Base-by-base conservation (phyloP, 257 asterid genomes). In the Gentiana macrophylla region DNA sequence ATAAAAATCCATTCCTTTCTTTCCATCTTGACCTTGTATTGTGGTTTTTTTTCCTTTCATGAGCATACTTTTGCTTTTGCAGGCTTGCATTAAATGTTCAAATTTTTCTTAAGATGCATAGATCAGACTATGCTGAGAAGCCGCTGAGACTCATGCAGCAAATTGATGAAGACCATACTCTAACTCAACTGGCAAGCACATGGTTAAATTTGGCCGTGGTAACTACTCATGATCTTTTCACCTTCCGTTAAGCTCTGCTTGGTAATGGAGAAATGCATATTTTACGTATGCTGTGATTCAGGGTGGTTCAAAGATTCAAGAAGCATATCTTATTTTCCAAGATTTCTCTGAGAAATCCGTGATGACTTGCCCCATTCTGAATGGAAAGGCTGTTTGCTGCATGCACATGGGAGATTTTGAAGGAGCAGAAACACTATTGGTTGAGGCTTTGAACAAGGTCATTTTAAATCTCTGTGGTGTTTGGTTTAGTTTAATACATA, bases 241-340 rank as follows among this genome's bases (percentile, higher is more conserved):
- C 46, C 62, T 46, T 47, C 35, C 51, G 12, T 56, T 38, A 2
- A 52, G 41, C 48, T 24, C 54, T 4, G 51, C 47, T 47, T 64
- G 50, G 13, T 4, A 57, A 62, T 35, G 24, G 44, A 43, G 33
- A 43, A 56, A 43, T 2, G 24, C 15, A 9, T 55, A 12, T 12
- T 61, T 74, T 72, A 60, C 46, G 11, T 53, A 37, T 69, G 72
- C 11, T 49, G 45, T 70, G 65, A 46, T 37, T 56, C 68, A 91
- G 98, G 98, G 98, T 67, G 98, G 98, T 56, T 78, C 94, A 47
- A 87, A 91, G 80, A 83, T 91, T 68, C 94, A 91, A 77, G 98
- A 91, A 71, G 98, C 98, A 43, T 91, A 78, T 72, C 98, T 91
- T 61, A 91, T 91, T 57, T 91, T 78, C 83, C 98, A 87, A 72